Evolutionary conservation across 192 early-diverging fungal species (phyloP), one percentile per base, ranked within the genome.

Genomic region (Umbelopsis vinacea): DNA sequence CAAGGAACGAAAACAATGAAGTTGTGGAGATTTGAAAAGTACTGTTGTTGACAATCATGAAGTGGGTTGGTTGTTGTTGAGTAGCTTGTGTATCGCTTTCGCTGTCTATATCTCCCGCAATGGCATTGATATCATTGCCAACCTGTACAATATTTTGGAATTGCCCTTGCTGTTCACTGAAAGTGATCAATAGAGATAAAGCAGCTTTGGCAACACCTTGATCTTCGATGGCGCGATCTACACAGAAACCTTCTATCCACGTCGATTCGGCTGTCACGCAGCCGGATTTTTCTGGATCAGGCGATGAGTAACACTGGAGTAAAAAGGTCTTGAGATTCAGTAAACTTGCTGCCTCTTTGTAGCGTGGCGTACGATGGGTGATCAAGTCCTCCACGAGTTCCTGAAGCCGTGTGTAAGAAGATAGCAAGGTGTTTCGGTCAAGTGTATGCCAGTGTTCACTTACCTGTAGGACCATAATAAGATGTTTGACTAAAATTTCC

Each of bases 211-310:
- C 71, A 4, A 88, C 45, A 0, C 54, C 19, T 0, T 43, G 47
- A 48, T 88, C 85, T 46, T 88, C 83, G 22, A 86, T 63, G 0
- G 76, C 70, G 12, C 79, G 80, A 35, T 86, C 83, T 37, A 76
- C 60, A 46, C 80, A 81, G 0, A 86, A 40, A 7, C 54, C 52
- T 24, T 74, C 69, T 29, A 88, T 63, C 85, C 85, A 88, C 7
- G 60, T 63, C 6, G 82, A 52, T 9, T 84, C 53, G 37, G 74
- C 37, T 29, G 81, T 74, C 11, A 81, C 24, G 9, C 81, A 50
- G 9, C 40, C 76, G 10, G 66, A 19, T 3, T 68, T 69, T 29
- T 72, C 77, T 17, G 17, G 26, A 8, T 46, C 67, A 22, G 38
- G 37, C 4, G 68, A 46, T 24, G 76, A 47, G 12, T 79, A 71